Conservation (phyloP, 2,329 filamentous ascomycete genomes). For the Epichloe scottii region DNA sequence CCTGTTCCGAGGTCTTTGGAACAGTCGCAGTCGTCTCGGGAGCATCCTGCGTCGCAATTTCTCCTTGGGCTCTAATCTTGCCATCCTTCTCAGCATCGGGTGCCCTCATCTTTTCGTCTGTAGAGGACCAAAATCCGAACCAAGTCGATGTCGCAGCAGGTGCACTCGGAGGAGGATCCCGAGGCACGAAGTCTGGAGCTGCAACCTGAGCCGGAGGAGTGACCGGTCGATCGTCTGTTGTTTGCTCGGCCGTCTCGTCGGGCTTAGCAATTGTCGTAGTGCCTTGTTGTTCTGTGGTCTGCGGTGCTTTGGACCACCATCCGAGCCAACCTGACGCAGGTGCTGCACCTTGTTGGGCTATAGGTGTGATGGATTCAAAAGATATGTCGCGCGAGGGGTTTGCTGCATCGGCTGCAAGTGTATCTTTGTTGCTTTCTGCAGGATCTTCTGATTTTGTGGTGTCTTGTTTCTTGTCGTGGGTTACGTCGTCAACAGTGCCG, state of each 20-base stretch:
- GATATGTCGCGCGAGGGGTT: background rate
- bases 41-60: conserved; percentile 32
- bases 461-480: conserved; percentile 1
- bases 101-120: conserved; percentile 6
- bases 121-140: conserved; percentile 28
- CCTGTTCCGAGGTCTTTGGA: conserved; percentile 14
- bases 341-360: conserved; percentile 6
- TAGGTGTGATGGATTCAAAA: background rate
- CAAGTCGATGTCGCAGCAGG: conserved; percentile 20
- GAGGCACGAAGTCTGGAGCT: conserved; percentile 8
- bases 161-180: conserved; percentile 8
- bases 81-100: conserved; percentile 1
- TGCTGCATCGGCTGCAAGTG: background rate
- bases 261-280: conserved; percentile 3
- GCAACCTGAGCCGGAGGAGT: conserved; percentile 13
- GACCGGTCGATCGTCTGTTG: conserved; percentile 9
- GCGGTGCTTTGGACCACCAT: conserved; percentile 31
- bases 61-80: conserved; percentile 14
- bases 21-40: conserved; percentile 17
- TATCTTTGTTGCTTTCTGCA: background rate
- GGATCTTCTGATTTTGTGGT: conserved; percentile 1
- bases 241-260: conserved; percentile 6
- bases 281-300: conserved; percentile 11
- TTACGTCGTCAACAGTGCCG: background rate
- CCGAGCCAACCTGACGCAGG: conserved; percentile 40